phyloP scores from a whole-genome alignment of 139 green algal genomes.

The Coelastrella sp. region DNA sequence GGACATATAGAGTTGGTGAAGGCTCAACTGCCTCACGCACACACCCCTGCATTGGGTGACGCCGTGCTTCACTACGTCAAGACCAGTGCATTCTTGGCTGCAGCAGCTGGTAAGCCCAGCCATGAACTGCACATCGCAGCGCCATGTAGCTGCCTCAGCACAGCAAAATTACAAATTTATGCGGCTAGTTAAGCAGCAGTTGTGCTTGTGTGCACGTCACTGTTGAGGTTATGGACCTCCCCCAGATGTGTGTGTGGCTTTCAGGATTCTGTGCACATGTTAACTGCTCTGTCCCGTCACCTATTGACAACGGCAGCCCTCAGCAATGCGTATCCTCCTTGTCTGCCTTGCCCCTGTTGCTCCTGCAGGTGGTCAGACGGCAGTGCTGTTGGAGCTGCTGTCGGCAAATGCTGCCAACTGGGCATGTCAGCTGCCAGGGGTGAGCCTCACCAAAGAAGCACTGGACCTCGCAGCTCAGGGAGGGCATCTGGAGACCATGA shows the following conservation, averaged over 20 bases:
- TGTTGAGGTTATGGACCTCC: no score
- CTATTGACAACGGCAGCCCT: not conserved
- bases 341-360: not conserved
- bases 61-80: conserved; percentile 23
- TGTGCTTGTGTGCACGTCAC: no score
- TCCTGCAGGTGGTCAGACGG: conserved; percentile 21
- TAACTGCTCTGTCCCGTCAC: not conserved
- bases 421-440: conserved; percentile 36
- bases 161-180: no score
- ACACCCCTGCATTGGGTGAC: not conserved
- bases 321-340: not conserved
- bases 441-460: conserved; percentile 14
- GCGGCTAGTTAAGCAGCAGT: no score
- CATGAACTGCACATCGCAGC: no score
- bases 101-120: conserved; percentile 21
- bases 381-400: conserved; percentile 22
- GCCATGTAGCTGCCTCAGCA: no score
- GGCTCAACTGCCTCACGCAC: not conserved
- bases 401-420: not conserved
- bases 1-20: conserved; percentile 15
- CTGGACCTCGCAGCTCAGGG: conserved; percentile 38
- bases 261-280: not conserved
- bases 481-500: conserved; percentile 1
- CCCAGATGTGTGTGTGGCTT: not conserved
- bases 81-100: conserved; percentile 33